A percentile compares a stretch with the other conserved stretches of the same genome.
phyloP scores from a whole-genome alignment of 768 basidiomycete genomes.

The Pleurotus citrinopileatus region DNA sequence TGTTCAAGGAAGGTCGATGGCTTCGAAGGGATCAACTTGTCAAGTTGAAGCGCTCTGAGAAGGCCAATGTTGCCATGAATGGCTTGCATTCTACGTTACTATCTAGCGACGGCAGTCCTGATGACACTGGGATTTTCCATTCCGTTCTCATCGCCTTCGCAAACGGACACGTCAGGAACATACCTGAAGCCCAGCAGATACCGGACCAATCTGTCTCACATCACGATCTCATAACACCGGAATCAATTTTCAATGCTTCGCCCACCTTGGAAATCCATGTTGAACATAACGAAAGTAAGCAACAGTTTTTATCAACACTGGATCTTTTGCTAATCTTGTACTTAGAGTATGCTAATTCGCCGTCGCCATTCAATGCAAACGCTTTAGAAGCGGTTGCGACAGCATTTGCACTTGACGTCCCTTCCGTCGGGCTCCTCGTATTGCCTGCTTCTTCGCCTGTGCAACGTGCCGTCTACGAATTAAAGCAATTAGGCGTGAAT shows the following conservation, averaged over 20 bases:
- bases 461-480: slow-evolving; percentile 59
- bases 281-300: slow-evolving; percentile 22
- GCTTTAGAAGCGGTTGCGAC: slow-evolving; percentile 68
- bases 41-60: slow-evolving; percentile 32
- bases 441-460: slow-evolving; percentile 61
- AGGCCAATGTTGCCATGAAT: slow-evolving; percentile 2
- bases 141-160: slow-evolving; percentile 62
- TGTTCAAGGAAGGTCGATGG: slow-evolving; percentile 61
- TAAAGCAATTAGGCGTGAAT: slow-evolving; percentile 63
- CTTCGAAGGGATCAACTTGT: slow-evolving; percentile 40
- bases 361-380: slow-evolving; percentile 53
- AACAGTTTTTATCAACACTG: not conserved
- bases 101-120: slow-evolving; percentile 13
- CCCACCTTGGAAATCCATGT: slow-evolving; percentile 15
- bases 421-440: slow-evolving; percentile 63
- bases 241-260: slow-evolving; percentile 9
- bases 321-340: slow-evolving; percentile 12
- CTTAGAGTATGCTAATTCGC: slow-evolving; percentile 41
- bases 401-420: slow-evolving; percentile 71
- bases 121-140: slow-evolving; percentile 34
- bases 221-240: slow-evolving; percentile 14
- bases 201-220: slow-evolving; percentile 14
- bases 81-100: not conserved
- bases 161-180: slow-evolving; percentile 49
- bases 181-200: slow-evolving; percentile 40